Base-by-base conservation (phyloP, 495 filamentous ascomycete genomes). In the Neurospora sp. region DNA sequence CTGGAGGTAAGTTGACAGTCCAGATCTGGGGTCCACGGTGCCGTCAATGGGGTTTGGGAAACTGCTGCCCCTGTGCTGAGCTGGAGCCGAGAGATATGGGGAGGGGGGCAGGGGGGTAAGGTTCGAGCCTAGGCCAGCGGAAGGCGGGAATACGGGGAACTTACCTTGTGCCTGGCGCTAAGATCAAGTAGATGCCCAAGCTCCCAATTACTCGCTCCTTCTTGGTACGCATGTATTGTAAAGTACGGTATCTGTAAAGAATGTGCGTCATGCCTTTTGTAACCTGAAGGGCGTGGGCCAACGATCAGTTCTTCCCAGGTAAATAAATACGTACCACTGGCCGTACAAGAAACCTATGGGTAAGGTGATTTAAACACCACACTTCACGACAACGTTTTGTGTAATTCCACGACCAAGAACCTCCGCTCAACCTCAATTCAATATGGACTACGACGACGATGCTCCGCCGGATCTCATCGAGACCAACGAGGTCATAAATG, bases 401-500 rank as follows among this genome's bases (percentile, higher is more conserved):
- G 23, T 60, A 14, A 62, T 27, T 27, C 5, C 20, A 31, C 27
- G 27, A 35, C 54, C 54, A 66, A 46, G 20, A 38, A 27, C 23
- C 42, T 16, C 16, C 46, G 62, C 37, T 31, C 16, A 35, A 27
- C 16, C 72, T 39, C 74, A 76, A 72, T 70, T 11, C 2, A 77
- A 76, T 72, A 76, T 89, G 82, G 82, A 88, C 66, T 82, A 91
- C 49, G 90, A 91, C 60, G 91, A 94, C 37, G 93, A 96, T 60
- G 84, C 86, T 69, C 93, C 93, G 31, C 92, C 93, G 16, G 87
- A 90, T 71, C 85, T 98, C 69, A 86, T 96, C 42, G 87, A 90
- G 72, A 82, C 89, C 38, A 83, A 81, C 27, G 71, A 79, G 60
- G 78, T 73, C 18, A 73, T 73, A 5, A 76, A 79, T n/a, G 74